A percentile compares a stretch with the other conserved stretches of the same genome.
phyloP scores from a whole-genome alignment of 148 eudicot species.

The Talinum fruticosum region DNA sequence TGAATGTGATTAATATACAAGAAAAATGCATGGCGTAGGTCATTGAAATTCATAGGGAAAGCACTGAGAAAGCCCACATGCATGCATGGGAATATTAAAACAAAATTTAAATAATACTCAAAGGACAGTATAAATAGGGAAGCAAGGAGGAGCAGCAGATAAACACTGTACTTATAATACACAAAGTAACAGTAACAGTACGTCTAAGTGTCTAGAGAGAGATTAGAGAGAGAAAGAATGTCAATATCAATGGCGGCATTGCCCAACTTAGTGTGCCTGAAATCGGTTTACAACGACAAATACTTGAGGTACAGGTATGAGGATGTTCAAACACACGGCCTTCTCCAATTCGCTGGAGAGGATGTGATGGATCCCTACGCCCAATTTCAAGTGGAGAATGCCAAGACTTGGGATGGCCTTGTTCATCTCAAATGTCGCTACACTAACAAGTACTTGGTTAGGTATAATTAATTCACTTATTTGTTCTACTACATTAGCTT shows the following conservation, averaged over 20 bases:
- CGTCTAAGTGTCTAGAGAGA: not conserved
- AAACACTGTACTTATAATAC: too few species aligned
- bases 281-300: constrained; percentile 20
- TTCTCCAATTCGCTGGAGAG: constrained; percentile 13
- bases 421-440: constrained; percentile 25
- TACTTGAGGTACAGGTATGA: constrained; percentile 14
- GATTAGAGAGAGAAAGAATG: not conserved
- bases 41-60: too few species aligned
- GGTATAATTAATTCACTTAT: constrained; percentile 3
- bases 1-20: too few species aligned
- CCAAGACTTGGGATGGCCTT: constrained; percentile 3
- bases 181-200: too few species aligned
- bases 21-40: too few species aligned
- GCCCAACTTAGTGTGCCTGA: constrained; percentile 9
- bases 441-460: constrained; percentile 22
- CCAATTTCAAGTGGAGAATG: constrained; percentile 15
- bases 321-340: constrained; percentile 10
- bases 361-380: constrained; percentile 7
- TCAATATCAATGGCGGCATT: not conserved
- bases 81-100: too few species aligned
- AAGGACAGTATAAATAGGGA: too few species aligned
- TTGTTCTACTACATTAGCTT: too few species aligned
- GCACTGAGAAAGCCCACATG: too few species aligned
- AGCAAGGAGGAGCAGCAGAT: too few species aligned
- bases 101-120: too few species aligned